phyloP scores from a whole-genome alignment of 345 rosid genomes.

The Rhizophora apiculata region DNA sequence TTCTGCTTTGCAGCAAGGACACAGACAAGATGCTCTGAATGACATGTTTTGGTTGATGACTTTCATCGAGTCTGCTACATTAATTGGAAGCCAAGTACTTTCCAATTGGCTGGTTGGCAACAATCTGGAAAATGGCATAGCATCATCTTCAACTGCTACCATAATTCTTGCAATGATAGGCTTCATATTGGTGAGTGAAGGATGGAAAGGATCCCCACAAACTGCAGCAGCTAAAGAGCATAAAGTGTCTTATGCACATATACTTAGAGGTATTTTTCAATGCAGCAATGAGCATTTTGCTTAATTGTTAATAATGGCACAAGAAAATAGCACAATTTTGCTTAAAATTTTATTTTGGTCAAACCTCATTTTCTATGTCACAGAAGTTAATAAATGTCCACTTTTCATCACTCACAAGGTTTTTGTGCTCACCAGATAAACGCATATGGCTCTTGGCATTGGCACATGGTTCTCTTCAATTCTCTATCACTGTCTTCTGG shows the following conservation, averaged over 20 bases:
- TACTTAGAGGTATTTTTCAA: constrained; percentile 50
- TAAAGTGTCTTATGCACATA: constrained; percentile 39
- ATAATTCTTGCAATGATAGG: constrained; percentile 50
- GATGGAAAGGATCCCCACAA: constrained; percentile 50
- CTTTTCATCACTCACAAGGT: constrained; percentile 1
- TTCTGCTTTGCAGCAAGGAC: constrained; percentile 64
- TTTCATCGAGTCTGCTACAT: constrained; percentile 69
- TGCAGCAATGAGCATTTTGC: not conserved
- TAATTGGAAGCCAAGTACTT: constrained; percentile 72
- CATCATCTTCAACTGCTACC: constrained; percentile 42
- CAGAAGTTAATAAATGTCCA: not conserved
- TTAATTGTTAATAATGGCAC: not conserved
- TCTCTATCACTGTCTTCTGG: constrained; percentile 78
- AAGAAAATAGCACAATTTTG: not conserved
- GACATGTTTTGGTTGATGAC: constrained; percentile 95
- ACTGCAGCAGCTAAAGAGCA: constrained; percentile 39
- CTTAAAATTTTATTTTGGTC: not conserved
- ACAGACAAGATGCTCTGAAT: constrained; percentile 61
- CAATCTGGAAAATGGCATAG: constrained; percentile 40
- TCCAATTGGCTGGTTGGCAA: constrained; percentile 60
- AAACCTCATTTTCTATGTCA: not conserved
- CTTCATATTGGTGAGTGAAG: constrained; percentile 41
- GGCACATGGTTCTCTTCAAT: constrained; percentile 83
- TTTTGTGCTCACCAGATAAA: constrained; percentile 53
- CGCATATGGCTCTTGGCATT: constrained; percentile 70